Conservation (phyloP, 345 rosid species). For the Eucalyptus curtisii region DNA sequence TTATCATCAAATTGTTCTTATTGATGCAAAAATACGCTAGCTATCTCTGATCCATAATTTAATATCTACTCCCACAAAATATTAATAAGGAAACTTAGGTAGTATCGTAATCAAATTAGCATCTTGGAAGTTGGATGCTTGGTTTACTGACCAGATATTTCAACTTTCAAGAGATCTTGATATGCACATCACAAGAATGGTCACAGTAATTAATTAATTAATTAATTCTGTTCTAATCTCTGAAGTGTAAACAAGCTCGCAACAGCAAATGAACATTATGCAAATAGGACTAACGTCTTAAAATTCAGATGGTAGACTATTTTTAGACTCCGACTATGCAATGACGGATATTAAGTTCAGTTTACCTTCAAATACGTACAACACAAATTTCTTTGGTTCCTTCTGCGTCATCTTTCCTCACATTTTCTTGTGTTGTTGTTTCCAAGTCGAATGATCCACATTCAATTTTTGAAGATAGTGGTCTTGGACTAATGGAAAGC, state of each 20-base stretch:
- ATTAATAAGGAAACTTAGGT: too few species aligned
- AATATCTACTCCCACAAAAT: neutral
- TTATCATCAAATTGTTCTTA: neutral
- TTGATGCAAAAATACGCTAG: neutral
- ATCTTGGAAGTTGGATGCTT: neutral
- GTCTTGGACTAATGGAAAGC: too few species aligned
- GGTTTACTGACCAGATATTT: neutral
- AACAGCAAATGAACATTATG: neutral
- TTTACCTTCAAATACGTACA: too few species aligned
- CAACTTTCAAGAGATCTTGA: neutral
- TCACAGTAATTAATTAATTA: rapidly evolving
- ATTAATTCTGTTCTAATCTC: neutral
- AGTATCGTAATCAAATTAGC: too few species aligned
- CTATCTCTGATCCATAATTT: too few species aligned
- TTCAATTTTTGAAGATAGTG: too few species aligned
- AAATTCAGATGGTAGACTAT: neutral
- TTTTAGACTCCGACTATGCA: neutral
- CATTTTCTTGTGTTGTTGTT: too few species aligned
- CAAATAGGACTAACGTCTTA: neutral
- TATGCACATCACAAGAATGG: too few species aligned
- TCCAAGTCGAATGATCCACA: too few species aligned
- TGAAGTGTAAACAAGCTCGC: neutral
- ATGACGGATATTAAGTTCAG: too few species aligned
- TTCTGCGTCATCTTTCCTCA: too few species aligned
- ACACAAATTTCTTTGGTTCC: too few species aligned